phyloP scores from a whole-genome alignment of 768 basidiomycete species.

The Rhizopogon sp. region DNA sequence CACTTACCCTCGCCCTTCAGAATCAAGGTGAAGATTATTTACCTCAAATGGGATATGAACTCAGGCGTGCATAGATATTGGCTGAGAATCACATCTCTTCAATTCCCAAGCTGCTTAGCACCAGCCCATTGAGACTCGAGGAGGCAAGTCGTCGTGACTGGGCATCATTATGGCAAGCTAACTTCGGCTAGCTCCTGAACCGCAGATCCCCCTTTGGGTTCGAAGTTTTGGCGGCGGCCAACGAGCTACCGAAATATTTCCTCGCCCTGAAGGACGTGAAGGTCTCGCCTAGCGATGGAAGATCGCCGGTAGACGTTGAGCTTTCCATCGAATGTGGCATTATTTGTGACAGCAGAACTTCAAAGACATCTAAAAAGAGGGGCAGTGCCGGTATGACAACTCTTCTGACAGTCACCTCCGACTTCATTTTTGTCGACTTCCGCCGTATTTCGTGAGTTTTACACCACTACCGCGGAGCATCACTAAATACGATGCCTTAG shows the following conservation, averaged over 20 bases:
- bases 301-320: slow-evolving; percentile 50
- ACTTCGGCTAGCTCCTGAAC: slow-evolving; percentile 54
- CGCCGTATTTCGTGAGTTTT: slow-evolving; percentile 66
- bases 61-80: slow-evolving; percentile 47
- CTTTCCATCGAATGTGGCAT: slow-evolving; percentile 57
- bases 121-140: slow-evolving; percentile 60
- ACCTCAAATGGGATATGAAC: background rate
- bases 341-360: slow-evolving; percentile 21
- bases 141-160: slow-evolving; percentile 32
- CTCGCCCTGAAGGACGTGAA: slow-evolving; percentile 46
- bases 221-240: slow-evolving; percentile 55
- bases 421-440: slow-evolving; percentile 71
- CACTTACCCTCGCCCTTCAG: slow-evolving; percentile 9
- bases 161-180: background rate
- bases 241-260: slow-evolving; percentile 62
- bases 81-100: slow-evolving; percentile 68
- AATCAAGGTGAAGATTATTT: slow-evolving; percentile 14
- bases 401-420: slow-evolving; percentile 73
- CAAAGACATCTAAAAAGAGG: slow-evolving; percentile 39
- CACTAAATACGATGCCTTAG: slow-evolving; percentile 31
- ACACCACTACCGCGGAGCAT: background rate
- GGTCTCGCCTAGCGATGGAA: slow-evolving; percentile 38
- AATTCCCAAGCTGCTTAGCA: slow-evolving; percentile 49
- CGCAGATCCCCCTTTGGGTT: slow-evolving; percentile 71
- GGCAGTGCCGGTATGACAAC: slow-evolving; percentile 56